Evolutionary conservation across 495 filamentous ascomycete genomes (phyloP).

Genomic region (Penicillium salamii): DNA sequence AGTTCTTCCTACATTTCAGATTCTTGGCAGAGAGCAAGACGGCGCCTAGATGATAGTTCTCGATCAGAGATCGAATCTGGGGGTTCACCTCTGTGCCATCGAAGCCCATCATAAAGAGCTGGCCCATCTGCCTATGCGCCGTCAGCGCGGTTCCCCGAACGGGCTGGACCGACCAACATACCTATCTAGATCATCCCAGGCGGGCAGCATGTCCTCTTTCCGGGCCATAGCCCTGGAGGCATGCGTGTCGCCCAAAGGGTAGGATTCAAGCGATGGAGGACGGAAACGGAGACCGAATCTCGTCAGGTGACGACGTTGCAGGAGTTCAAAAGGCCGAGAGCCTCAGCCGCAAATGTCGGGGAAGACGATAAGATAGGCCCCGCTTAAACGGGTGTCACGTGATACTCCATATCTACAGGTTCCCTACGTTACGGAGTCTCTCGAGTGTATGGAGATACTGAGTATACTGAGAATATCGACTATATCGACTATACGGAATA

Average conservation of each 20-base stretch:
- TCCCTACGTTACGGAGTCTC: too few species aligned
- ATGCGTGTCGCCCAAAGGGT: constrained; percentile 28
- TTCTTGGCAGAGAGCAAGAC: constrained; percentile 87
- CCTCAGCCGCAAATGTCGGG: constrained; percentile 24
- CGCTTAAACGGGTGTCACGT: constrained; percentile 1
- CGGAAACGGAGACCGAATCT: constrained; percentile 3
- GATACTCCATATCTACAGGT: too few species aligned
- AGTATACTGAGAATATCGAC: too few species aligned
- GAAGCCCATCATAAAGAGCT: constrained; percentile 95
- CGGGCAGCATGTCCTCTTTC: constrained; percentile 48
- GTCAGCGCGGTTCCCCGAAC: constrained; percentile 22
- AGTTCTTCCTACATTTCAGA: constrained; percentile 89
- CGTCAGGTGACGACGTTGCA: constrained; percentile 25
- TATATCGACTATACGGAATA: too few species aligned
- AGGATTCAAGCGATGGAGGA: constrained; percentile 5
- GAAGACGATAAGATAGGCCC: constrained; percentile 10
- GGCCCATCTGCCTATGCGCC: constrained; percentile 61
- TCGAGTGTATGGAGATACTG: too few species aligned
- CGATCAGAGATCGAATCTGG: constrained; percentile 80
- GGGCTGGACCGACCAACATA: constrained; percentile 34
- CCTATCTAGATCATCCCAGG: constrained; percentile 50
- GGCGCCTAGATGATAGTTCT: constrained; percentile 80
- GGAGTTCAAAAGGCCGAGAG: neutral
- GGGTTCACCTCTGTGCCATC: constrained; percentile 85
- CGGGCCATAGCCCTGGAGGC: constrained; percentile 49